Percentiles rank a stretch among this genome's conserved stretches.
These are phyloP conservation scores for Scedosporium apiospermum DNA, from an alignment of 2,329 filamentous ascomycete species.

Conservation along the genomic window DNA sequence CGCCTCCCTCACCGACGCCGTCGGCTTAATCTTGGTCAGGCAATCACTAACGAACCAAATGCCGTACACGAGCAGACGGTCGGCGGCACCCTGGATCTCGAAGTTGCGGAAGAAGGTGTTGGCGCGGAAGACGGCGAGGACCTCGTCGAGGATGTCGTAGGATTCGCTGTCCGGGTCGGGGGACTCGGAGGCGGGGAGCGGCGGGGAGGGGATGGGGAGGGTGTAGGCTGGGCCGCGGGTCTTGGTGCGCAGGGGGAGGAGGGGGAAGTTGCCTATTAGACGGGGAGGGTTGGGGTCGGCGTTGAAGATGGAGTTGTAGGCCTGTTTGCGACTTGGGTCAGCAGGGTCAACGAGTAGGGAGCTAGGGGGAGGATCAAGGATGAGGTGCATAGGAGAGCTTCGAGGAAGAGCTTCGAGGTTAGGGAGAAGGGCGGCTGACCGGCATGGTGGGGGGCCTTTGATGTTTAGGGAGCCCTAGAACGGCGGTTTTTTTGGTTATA, in stretches of 20 bases:
- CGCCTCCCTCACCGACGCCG: slow-evolving; percentile 49
- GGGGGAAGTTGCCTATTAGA: slow-evolving; percentile 79
- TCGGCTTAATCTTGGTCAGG: slow-evolving; percentile 74
- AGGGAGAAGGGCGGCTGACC: slow-evolving; percentile 8
- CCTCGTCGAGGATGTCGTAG: slow-evolving; percentile 94
- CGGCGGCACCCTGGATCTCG: slow-evolving; percentile 92
- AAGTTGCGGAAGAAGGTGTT: slow-evolving; percentile 99
- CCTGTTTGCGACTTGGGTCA: slow-evolving; percentile 40
- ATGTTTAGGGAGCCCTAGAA: slow-evolving; percentile 5
- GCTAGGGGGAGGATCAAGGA: background rate
- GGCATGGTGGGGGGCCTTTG: slow-evolving; percentile 13
- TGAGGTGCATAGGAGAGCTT: background rate
- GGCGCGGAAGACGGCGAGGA: slow-evolving; percentile 84
- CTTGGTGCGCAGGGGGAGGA: slow-evolving; percentile 88
- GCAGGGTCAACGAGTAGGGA: slow-evolving; percentile 6
- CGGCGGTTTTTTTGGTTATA: background rate
- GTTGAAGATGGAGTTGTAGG: slow-evolving; percentile 97
- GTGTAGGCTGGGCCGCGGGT: slow-evolving; percentile 92
- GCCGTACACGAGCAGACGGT: slow-evolving; percentile 90
- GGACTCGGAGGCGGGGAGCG: slow-evolving; percentile 50
- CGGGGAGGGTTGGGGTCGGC: slow-evolving; percentile 58
- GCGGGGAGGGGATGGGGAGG: slow-evolving; percentile 50
- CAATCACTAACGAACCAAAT: slow-evolving; percentile 93
- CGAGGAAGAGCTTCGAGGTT: background rate
- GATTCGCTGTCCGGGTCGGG: slow-evolving; percentile 81